Percentiles rank a stretch among this genome's conserved stretches.
phyloP scores from a whole-genome alignment of 2,329 filamentous ascomycete species.

The Magnaporthiopsis poae region DNA sequence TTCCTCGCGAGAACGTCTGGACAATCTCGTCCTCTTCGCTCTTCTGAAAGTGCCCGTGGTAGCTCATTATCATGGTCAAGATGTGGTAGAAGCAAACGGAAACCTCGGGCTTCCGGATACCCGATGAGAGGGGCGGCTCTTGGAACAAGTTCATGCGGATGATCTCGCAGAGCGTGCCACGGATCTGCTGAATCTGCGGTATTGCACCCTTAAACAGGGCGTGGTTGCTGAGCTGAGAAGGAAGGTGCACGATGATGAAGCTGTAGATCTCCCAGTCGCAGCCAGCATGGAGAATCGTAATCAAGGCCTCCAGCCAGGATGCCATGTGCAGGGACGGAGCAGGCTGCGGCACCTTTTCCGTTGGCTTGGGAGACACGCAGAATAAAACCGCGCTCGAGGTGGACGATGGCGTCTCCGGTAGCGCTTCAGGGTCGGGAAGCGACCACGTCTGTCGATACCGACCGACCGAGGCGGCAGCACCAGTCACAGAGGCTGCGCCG shows the following conservation, averaged over 20 bases:
- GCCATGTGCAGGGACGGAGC: slow-evolving; percentile 30
- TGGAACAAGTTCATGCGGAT: slow-evolving; percentile 67
- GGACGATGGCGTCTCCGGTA: slow-evolving; percentile 38
- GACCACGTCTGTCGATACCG: slow-evolving; percentile 47
- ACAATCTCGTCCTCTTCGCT: slow-evolving; percentile 84
- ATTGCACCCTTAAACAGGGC: slow-evolving; percentile 69
- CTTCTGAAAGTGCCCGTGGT: slow-evolving; percentile 75
- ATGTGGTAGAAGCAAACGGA: slow-evolving; percentile 81
- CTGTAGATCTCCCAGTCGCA: slow-evolving; percentile 88
- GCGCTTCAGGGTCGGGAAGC: slow-evolving; percentile 44
- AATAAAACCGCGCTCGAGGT: slow-evolving; percentile 42
- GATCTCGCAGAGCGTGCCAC: slow-evolving; percentile 71
- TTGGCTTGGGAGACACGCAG: background rate
- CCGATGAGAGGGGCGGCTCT: slow-evolving; percentile 69
- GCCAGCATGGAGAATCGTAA: slow-evolving; percentile 62
- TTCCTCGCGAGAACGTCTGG: slow-evolving; percentile 73
- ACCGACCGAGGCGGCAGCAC: background rate
- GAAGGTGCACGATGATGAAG: slow-evolving; percentile 76
- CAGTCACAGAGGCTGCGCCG: background rate
- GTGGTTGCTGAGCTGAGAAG: slow-evolving; percentile 82
- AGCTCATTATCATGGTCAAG: slow-evolving; percentile 79
- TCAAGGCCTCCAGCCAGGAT: slow-evolving; percentile 67
- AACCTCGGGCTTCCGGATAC: slow-evolving; percentile 77
- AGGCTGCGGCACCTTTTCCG: background rate
- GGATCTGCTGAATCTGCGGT: slow-evolving; percentile 63